Evolutionary conservation across 2,329 filamentous ascomycete genomes (phyloP).

Genomic region (Dothistroma pini): DNA sequence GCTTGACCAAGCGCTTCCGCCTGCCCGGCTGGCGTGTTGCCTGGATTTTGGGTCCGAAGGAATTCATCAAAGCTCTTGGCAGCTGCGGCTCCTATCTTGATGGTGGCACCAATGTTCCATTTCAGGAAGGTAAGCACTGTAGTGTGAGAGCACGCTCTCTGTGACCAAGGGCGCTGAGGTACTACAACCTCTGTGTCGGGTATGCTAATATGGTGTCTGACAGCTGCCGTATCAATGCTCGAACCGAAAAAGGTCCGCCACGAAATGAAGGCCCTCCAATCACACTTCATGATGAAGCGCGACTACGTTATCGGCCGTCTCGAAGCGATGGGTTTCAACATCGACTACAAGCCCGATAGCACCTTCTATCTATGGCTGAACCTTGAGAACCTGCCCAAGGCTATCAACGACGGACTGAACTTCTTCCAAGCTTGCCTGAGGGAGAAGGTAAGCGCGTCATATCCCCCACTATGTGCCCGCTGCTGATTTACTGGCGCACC

Average conservation of each 20-base stretch:
- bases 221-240: conserved; percentile 84
- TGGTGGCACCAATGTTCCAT: conserved; percentile 88
- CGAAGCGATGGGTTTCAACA: conserved; percentile 78
- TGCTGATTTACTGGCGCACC: neutral
- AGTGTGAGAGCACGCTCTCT: too few species aligned
- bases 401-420: conserved; percentile 88
- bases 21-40: conserved; percentile 95
- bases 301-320: conserved; percentile 84
- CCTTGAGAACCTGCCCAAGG: conserved; percentile 62
- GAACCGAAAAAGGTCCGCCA: conserved; percentile 72
- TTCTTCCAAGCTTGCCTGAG: conserved; percentile 93
- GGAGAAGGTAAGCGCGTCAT: conserved; percentile 57
- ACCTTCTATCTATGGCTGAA: conserved; percentile 91
- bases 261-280: conserved; percentile 87
- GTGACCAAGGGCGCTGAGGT: conserved; percentile 46
- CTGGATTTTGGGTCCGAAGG: conserved; percentile 60
- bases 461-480: neutral
- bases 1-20: conserved; percentile 93
- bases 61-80: conserved; percentile 90
- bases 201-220: conserved; percentile 44
- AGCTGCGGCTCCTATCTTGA: conserved; percentile 92
- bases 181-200: conserved; percentile 80
- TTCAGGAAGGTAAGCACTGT: conserved; percentile 59
- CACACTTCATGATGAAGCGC: conserved; percentile 87
- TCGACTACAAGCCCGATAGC: conserved; percentile 75